A percentile compares a stretch with the other conserved stretches of the same genome.
These are phyloP conservation scores for Ilex aquifolium DNA, from an alignment of 257 asterid species.

Conservation along the genomic window DNA sequence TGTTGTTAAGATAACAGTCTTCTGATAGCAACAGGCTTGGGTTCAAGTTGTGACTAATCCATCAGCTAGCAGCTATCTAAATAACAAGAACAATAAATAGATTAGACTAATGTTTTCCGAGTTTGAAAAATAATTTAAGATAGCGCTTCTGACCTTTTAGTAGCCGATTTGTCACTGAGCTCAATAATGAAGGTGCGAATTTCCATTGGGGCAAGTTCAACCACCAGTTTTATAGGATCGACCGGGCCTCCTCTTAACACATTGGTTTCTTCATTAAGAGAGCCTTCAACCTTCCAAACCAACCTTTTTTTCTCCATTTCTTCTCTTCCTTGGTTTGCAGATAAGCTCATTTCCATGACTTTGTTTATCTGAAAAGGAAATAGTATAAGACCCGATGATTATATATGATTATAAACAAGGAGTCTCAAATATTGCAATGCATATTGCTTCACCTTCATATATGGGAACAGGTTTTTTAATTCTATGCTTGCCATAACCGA, in stretches of 20 bases:
- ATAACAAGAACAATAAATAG: too few species aligned
- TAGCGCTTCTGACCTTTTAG: not conserved
- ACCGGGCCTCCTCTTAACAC: constrained; percentile 56
- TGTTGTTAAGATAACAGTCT: not conserved
- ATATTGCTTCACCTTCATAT: constrained; percentile 47
- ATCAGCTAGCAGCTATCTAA: not conserved
- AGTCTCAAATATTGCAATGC: not conserved
- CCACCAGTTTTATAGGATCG: constrained; percentile 48
- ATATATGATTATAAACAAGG: too few species aligned
- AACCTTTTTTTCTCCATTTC: constrained; percentile 70
- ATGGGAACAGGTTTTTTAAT: constrained; percentile 58
- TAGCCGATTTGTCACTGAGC: constrained; percentile 25
- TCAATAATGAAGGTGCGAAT: constrained; percentile 65
- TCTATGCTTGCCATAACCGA: constrained; percentile 66
- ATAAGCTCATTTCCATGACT: constrained; percentile 52
- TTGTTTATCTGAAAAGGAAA: constrained; percentile 35
- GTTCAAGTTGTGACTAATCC: not conserved
- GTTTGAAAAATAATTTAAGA: too few species aligned
- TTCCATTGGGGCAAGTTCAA: constrained; percentile 86
- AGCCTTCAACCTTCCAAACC: constrained; percentile 60
- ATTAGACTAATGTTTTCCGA: too few species aligned
- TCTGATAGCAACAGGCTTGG: not conserved
- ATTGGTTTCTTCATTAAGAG: constrained; percentile 12
- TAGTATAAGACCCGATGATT: not conserved
- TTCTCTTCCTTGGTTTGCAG: constrained; percentile 75